These are phyloP conservation scores for Acanthamoeba polyphaga DNA, from an alignment of 208 protist genomes.

Conservation along the genomic window DNA sequence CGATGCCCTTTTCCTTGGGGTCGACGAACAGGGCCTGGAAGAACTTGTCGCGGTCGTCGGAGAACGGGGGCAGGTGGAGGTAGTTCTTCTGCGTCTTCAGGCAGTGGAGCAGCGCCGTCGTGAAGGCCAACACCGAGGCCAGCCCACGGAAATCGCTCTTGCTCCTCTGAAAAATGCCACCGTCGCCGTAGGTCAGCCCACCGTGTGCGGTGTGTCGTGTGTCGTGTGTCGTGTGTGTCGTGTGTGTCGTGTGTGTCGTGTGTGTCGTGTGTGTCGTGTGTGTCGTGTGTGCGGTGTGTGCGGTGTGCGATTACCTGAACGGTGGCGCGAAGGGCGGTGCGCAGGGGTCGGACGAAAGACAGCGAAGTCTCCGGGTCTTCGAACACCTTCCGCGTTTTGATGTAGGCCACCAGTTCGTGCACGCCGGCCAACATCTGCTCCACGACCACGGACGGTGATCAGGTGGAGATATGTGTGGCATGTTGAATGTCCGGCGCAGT, in stretches of 20 bases:
- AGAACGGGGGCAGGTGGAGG: conserved; percentile 35
- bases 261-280: too few relatives aligned
- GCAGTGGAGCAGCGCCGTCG: conserved; percentile 5
- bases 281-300: not conserved
- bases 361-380: conserved; percentile 13
- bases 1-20: conserved; percentile 1
- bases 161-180: conserved; percentile 18
- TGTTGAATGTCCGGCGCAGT: not conserved
- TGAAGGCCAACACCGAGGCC: conserved; percentile 11
- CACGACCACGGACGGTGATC: not conserved
- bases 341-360: not conserved
- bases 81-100: conserved; percentile 50
- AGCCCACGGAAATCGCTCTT: not conserved
- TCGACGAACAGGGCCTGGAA: conserved; percentile 36
- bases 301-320: not conserved
- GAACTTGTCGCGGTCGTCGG: conserved; percentile 19
- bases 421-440: conserved; percentile 6
- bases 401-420: conserved; percentile 18
- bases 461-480: too few relatives aligned
- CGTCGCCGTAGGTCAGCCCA: not conserved
- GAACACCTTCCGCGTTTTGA: not conserved
- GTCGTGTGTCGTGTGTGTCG: too few relatives aligned
- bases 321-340: conserved; percentile 25
- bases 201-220: not conserved
- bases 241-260: too few relatives aligned